Evolutionary conservation across 1,284 basidiomycete species (phyloP).

Genomic region (Ceratobasidium papillatum): DNA sequence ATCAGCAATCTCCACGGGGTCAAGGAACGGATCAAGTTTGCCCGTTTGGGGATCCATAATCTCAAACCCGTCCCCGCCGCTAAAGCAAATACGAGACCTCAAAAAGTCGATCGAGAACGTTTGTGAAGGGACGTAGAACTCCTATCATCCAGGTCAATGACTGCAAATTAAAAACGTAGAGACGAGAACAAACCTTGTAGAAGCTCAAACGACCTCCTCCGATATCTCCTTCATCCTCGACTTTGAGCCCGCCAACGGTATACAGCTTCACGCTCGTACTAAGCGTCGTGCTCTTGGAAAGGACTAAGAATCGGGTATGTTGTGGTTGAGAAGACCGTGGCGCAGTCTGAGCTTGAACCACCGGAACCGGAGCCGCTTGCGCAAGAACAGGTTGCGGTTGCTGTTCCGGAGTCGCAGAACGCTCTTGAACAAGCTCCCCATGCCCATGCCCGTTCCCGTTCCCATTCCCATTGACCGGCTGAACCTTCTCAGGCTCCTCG

Average conservation of each 20-base stretch:
- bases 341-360: background rate
- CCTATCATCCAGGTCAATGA: background rate
- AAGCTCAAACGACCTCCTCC: conserved; percentile 30
- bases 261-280: conserved; percentile 32
- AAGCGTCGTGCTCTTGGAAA: conserved; percentile 38
- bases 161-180: background rate
- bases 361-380: background rate
- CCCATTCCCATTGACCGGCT: background rate
- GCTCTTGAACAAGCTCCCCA: background rate
- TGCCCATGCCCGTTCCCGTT: conserved; percentile 5
- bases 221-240: conserved; percentile 38
- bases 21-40: conserved; percentile 36
- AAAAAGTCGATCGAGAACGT: conserved; percentile 38
- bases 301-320: conserved; percentile 24
- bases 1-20: conserved; percentile 27
- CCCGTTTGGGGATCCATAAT: conserved; percentile 29
- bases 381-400: background rate
- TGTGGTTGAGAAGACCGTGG: conserved; percentile 17
- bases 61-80: conserved; percentile 27
- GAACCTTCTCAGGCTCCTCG: conserved; percentile 23
- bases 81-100: conserved; percentile 38
- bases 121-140: conserved; percentile 35
- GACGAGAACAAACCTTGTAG: conserved; percentile 20
- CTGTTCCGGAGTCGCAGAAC: background rate
- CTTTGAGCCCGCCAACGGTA: conserved; percentile 36